phyloP scores from a whole-genome alignment of 176 grass and related monocot genomes.

The Typha latifolia region DNA sequence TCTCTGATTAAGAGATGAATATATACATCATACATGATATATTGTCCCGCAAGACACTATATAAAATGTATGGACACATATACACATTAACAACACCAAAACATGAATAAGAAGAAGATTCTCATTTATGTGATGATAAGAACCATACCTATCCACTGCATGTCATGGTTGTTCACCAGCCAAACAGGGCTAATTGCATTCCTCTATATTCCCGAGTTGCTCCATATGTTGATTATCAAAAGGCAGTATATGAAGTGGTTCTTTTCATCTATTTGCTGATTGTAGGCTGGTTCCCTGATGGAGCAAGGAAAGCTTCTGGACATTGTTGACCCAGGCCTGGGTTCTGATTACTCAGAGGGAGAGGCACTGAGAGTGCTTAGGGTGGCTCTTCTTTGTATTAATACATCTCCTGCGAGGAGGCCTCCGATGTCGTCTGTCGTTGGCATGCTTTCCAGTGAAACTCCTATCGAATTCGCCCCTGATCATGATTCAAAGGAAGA shows the following conservation, averaged over 20 bases:
- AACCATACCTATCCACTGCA: too few species aligned
- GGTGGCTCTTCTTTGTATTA: slow-evolving; percentile 61
- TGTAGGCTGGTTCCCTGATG: slow-evolving; percentile 50
- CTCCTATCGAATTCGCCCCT: slow-evolving; percentile 31
- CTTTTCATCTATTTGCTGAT: background rate
- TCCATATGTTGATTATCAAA: too few species aligned
- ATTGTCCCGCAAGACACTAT: too few species aligned
- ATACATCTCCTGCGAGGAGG: slow-evolving; percentile 37
- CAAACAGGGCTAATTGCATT: background rate
- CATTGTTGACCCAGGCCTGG: slow-evolving; percentile 50
- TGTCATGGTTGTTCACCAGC: background rate
- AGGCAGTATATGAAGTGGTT: background rate
- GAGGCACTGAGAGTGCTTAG: slow-evolving; percentile 54
- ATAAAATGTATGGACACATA: too few species aligned
- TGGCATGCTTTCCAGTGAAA: slow-evolving; percentile 50
- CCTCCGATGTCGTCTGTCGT: slow-evolving; percentile 71
- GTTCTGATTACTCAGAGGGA: slow-evolving; percentile 43
- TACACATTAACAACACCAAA: too few species aligned
- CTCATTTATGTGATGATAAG: too few species aligned
- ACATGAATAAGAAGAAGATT: too few species aligned
- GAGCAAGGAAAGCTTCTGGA: slow-evolving; percentile 63
- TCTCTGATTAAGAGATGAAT: too few species aligned
- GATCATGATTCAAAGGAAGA: slow-evolving; percentile 25
- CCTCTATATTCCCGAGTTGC: background rate
- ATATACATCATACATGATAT: too few species aligned